A percentile compares a stretch with the other conserved stretches of the same genome.
These are phyloP conservation scores for Magnaporthiopsis rhizophila DNA, from an alignment of 2,329 filamentous ascomycete species.

Conservation along the genomic window DNA sequence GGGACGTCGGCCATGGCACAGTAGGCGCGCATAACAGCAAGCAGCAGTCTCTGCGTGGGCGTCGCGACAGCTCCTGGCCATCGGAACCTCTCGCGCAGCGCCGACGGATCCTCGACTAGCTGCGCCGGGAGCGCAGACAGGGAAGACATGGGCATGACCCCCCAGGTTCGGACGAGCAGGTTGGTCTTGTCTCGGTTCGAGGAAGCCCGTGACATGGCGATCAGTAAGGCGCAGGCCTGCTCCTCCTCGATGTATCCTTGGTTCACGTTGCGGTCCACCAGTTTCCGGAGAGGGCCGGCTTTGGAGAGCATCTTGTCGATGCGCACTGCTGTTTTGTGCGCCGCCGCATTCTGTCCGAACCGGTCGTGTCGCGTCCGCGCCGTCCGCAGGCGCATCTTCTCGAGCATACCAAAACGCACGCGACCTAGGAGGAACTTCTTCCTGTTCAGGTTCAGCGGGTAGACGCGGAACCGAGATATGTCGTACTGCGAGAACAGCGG, in stretches of 20 bases:
- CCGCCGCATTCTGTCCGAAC: constrained; percentile 24
- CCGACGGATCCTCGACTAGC: neutral
- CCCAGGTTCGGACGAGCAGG: constrained; percentile 22
- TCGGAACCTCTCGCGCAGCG: neutral
- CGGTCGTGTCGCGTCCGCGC: constrained; percentile 10
- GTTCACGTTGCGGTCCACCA: constrained; percentile 20
- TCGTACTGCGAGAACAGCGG: constrained; percentile 39
- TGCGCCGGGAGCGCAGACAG: neutral
- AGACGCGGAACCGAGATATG: constrained; percentile 29
- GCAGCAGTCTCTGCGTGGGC: constrained; percentile 52
- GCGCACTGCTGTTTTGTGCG: constrained; percentile 18
- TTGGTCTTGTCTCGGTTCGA: constrained; percentile 24
- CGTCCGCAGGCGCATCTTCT: neutral
- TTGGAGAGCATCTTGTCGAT: constrained; percentile 21
- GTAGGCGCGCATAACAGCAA: constrained; percentile 60
- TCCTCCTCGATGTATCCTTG: constrained; percentile 26
- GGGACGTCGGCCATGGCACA: constrained; percentile 57
- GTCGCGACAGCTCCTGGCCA: constrained; percentile 40
- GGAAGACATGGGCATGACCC: neutral
- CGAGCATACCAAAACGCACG: neutral
- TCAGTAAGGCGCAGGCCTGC: constrained; percentile 31
- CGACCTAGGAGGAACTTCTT: constrained; percentile 2
- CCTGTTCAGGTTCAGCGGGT: constrained; percentile 18
- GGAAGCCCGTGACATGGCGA: constrained; percentile 32
- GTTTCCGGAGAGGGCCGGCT: constrained; percentile 17